phyloP scores from a whole-genome alignment of 495 filamentous ascomycete genomes.

The Aspergillus baeticus region DNA sequence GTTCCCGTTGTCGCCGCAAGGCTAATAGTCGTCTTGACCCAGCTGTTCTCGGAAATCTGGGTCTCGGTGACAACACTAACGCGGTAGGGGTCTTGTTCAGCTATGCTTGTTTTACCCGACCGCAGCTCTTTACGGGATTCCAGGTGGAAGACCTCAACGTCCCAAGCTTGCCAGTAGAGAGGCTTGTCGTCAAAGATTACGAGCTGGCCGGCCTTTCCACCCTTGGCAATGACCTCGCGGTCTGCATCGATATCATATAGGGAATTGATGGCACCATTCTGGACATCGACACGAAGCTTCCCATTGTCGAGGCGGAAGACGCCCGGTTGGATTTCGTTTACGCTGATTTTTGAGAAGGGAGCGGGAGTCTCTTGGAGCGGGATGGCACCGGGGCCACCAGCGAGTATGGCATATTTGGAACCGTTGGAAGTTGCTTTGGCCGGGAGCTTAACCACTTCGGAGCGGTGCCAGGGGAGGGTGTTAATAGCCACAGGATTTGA shows the following conservation, averaged over 20 bases:
- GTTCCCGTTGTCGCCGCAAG: conserved; percentile 65
- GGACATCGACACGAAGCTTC: conserved; percentile 67
- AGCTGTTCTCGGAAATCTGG: conserved; percentile 81
- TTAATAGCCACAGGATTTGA: conserved; percentile 60
- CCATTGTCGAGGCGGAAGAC: conserved; percentile 77
- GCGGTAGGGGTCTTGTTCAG: conserved; percentile 70
- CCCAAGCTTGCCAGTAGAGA: conserved; percentile 98
- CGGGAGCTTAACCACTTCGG: conserved; percentile 66
- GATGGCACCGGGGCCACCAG: conserved; percentile 46
- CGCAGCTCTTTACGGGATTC: conserved; percentile 77
- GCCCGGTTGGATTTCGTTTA: conserved; percentile 63
- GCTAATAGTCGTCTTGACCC: conserved; percentile 82
- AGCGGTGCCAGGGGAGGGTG: conserved; percentile 79
- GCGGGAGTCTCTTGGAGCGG: conserved; percentile 47
- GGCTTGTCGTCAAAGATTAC: conserved; percentile 98
- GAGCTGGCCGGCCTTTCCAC: conserved; percentile 81
- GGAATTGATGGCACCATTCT: conserved; percentile 76
- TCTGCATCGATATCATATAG: conserved; percentile 67
- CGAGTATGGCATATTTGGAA: conserved; percentile 47
- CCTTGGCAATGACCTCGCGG: conserved; percentile 76
- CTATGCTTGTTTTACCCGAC: conserved; percentile 62
- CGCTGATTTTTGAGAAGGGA: conserved; percentile 49
- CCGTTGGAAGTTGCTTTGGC: conserved; percentile 21
- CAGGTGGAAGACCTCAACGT: conserved; percentile 94
- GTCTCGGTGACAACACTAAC: conserved; percentile 79